These are phyloP conservation scores for Candida hungchunana DNA, from an alignment of 805 yeast genomes.

Conservation along the genomic window DNA sequence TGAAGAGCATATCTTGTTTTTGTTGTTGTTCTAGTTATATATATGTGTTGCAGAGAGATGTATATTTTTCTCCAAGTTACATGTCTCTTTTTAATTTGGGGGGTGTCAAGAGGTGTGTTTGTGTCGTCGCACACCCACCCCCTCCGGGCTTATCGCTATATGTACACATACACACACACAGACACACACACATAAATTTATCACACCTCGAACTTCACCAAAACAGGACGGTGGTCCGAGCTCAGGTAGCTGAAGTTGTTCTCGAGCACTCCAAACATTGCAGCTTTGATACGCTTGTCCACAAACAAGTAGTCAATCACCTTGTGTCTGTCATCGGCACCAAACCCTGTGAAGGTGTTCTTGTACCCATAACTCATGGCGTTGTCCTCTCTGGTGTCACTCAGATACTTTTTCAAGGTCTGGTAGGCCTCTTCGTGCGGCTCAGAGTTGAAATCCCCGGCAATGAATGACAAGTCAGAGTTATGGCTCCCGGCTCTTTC, in stretches of 20 bases:
- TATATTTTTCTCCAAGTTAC: no score
- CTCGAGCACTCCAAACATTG: slow-evolving; percentile 35
- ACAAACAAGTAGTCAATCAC: slow-evolving; percentile 29
- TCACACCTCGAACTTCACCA: slow-evolving; percentile 25
- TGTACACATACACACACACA: no score
- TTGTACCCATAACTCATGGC: slow-evolving; percentile 37
- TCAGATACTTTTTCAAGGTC: slow-evolving; percentile 34
- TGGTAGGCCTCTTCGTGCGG: slow-evolving; percentile 40
- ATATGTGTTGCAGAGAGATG: no score
- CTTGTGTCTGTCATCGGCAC: slow-evolving; percentile 27
- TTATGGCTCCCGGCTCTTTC: slow-evolving; percentile 31
- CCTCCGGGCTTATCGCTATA: slow-evolving; percentile 1
- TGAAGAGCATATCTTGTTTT: slow-evolving; percentile 8
- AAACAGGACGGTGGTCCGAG: slow-evolving; percentile 47
- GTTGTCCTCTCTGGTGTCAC: slow-evolving; percentile 31
- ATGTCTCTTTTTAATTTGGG: no score
- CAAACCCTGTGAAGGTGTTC: slow-evolving; percentile 48
- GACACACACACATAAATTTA: neutral
- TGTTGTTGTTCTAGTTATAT: no score
- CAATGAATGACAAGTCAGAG: slow-evolving; percentile 39
- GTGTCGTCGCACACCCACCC: no score
- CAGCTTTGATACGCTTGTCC: slow-evolving; percentile 15
- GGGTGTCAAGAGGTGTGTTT: no score
- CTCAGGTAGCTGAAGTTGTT: slow-evolving; percentile 7
- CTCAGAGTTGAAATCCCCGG: slow-evolving; percentile 56